phyloP scores from a whole-genome alignment of 805 yeast genomes.

The Candida palmyrensis region DNA sequence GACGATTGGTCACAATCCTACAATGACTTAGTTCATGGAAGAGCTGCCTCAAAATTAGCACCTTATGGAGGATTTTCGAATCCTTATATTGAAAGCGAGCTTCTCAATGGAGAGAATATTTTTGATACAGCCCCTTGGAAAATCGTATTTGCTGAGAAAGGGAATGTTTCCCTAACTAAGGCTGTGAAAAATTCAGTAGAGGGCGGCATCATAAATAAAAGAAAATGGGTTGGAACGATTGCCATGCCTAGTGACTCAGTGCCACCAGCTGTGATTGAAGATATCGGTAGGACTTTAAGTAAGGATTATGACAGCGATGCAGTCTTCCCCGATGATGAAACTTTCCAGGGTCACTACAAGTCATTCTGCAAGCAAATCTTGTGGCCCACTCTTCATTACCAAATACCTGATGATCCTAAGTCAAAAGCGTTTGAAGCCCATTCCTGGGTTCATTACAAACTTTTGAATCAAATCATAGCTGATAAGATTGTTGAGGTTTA shows the following conservation, averaged over 20 bases:
- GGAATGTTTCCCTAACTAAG: conserved; percentile 85
- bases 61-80: conserved; percentile 75
- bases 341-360: conserved; percentile 86
- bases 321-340: conserved; percentile 69
- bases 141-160: conserved; percentile 62
- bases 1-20: conserved; percentile 20
- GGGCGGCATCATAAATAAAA: conserved; percentile 27
- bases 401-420: conserved; percentile 91
- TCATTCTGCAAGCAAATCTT: conserved; percentile 90
- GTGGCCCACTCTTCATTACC: conserved; percentile 94
- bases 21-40: conserved; percentile 22
- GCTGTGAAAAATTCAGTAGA: conserved; percentile 63
- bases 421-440: conserved; percentile 94
- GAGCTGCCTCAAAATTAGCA: conserved; percentile 35
- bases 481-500: conserved; percentile 65
- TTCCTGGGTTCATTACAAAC: conserved; percentile 82
- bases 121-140: conserved; percentile 68
- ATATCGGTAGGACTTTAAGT: conserved; percentile 45
- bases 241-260: conserved; percentile 89
- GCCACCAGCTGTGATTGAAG: conserved; percentile 48
- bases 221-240: conserved; percentile 82
- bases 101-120: conserved; percentile 37
- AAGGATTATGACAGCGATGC: conserved; percentile 54
- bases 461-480: conserved; percentile 74
- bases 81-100: conserved; percentile 43